Evolutionary conservation across 257 asterid species (phyloP).

Genomic region (Avicennia marina): DNA sequence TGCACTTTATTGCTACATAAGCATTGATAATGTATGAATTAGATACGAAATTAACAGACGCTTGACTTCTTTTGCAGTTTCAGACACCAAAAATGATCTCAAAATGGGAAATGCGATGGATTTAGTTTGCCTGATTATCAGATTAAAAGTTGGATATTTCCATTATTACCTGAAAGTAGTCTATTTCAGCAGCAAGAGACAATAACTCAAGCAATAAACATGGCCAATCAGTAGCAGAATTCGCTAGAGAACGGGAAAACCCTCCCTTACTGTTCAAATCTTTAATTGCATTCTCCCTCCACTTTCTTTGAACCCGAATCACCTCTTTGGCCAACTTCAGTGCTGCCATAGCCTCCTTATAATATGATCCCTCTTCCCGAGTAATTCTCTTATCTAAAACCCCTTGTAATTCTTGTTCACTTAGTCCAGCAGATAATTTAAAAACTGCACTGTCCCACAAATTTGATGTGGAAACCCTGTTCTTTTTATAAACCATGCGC

Average conservation of each 20-base stretch:
- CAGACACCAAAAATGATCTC: too few species aligned
- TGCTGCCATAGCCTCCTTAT: conserved; percentile 76
- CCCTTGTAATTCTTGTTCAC: conserved; percentile 51
- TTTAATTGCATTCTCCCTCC: conserved; percentile 79
- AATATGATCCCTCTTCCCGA: conserved; percentile 55
- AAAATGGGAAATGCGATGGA: too few species aligned
- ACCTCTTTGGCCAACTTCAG: conserved; percentile 92
- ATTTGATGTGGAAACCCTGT: conserved; percentile 37
- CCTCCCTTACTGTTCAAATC: conserved; percentile 73
- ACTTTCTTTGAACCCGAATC: conserved; percentile 59
- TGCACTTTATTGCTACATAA: too few species aligned
- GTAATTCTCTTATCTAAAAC: conserved; percentile 32
- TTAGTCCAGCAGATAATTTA: conserved; percentile 44
- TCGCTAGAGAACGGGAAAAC: conserved; percentile 76
- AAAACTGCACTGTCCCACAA: conserved; percentile 88
- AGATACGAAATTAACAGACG: too few species aligned
- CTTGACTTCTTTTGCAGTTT: too few species aligned
- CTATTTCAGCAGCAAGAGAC: conserved; percentile 85
- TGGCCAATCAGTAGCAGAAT: conserved; percentile 97
- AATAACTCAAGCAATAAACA: conserved; percentile 81
- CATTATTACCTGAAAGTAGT: conserved; percentile 79
- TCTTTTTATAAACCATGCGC: conserved; percentile 26
- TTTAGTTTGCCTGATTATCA: neutral
- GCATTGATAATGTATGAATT: too few species aligned
- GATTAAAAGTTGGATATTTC: conserved; percentile 11